Evolutionary conservation across 352 stramenopile genomes (phyloP), one percentile per base, ranked within the genome.

Genomic region (Globisporangium cystogenes): DNA sequence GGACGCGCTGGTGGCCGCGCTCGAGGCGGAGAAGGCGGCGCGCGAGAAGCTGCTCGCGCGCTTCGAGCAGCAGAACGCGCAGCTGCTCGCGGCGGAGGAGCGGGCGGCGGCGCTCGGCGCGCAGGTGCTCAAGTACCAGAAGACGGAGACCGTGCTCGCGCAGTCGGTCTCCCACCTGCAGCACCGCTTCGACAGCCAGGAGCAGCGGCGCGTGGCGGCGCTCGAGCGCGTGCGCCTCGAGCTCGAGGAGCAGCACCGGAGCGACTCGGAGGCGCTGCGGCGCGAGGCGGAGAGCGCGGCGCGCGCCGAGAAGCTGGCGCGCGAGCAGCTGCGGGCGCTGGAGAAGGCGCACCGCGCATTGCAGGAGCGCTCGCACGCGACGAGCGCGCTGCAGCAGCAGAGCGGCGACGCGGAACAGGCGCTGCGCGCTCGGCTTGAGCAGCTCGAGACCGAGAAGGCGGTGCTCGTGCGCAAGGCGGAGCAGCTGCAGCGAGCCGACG

Each of bases 101-200:
- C 72, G 78, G 44, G 67, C 86, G 8, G 56, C 71, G 49, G 55
- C 60, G 36, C 57, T 90, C 12, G 47, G 65, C 15, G 33, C 35
- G 16, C 78, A 90, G 41, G 67, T 89, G 35, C 35, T 58, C 16
- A 73, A 79, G 39, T 87, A 90, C 58, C 78, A 90, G 51, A 87
- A 85, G 65, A 90, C 78, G 0, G 78, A 92, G 57, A 92, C 78
- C 0, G 78, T 84, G 41, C 53, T 92, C 42, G 76, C 72, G 8
- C 74, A 92, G 57, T 83, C 74, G 23, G 64, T 87, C 16, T 62
- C 76, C 6, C 78, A 92, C 49, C 72, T 90, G 47, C 78, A 88
- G 61, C 68, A 84, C 51, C 75, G 71, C 26, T 74, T 76, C 41
- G 62, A 76, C 26, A 70, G 46, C 47, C 87, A 83, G 57, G 66